Evolutionary conservation across 352 stramenopile genomes (phyloP).

Genomic region (Pythium vanterpoolii): DNA sequence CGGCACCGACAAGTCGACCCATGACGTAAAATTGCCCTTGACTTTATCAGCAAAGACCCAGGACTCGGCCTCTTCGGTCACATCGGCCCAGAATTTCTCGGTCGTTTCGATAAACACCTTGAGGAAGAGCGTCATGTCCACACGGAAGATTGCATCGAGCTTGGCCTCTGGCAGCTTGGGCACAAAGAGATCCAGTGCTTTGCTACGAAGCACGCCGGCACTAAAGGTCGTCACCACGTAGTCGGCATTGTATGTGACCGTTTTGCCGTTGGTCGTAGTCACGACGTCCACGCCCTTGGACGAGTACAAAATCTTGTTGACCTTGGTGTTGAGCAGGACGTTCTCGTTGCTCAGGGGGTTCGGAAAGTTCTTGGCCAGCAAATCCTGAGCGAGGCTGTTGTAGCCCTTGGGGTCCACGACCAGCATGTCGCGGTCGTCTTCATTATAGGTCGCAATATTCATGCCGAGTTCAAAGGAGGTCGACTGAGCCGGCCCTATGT

Average conservation of each 20-base stretch:
- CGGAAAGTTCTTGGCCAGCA: conserved; percentile 5
- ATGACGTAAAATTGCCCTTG: background rate
- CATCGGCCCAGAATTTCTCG: conserved; percentile 3
- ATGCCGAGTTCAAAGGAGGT: conserved; percentile 2
- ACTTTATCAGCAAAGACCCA: background rate
- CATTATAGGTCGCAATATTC: background rate
- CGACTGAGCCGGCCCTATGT: background rate
- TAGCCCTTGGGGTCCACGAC: background rate
- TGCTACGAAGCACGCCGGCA: conserved; percentile 1
- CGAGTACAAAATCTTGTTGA: background rate
- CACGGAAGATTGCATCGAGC: conserved; percentile 2
- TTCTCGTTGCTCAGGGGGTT: background rate
- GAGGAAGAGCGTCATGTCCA: conserved; percentile 4
- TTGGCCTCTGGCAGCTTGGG: background rate
- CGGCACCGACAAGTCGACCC: background rate
- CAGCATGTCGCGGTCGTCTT: background rate
- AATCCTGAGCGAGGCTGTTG: background rate
- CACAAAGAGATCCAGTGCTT: background rate
- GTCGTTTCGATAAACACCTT: conserved; percentile 4
- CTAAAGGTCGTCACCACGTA: conserved; percentile 2
- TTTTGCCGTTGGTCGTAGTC: background rate
- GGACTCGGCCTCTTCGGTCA: background rate
- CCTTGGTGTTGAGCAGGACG: background rate
- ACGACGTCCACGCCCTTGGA: background rate
- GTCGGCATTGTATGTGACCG: background rate